Percentiles rank a stretch among this genome's conserved stretches.
Conservation (phyloP, 2,329 filamentous ascomycete genomes). For the Aspergillus pseudonomiae region DNA sequence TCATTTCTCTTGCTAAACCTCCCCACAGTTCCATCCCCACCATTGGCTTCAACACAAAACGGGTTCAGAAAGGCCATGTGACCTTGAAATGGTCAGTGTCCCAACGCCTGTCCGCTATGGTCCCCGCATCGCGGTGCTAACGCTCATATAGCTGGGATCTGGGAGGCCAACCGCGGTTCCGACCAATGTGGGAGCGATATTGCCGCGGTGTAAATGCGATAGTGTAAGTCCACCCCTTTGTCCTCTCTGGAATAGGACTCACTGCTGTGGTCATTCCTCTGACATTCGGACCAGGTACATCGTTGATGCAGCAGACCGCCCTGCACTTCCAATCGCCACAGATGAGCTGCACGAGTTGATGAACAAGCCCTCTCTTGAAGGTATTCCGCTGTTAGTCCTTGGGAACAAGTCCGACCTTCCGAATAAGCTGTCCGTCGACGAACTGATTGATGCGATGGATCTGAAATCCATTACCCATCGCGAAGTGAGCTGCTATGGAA, state of each 20-base stretch:
- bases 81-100: constrained; percentile 81
- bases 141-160: constrained; percentile 75
- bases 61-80: constrained; percentile 95
- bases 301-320: constrained; percentile 88
- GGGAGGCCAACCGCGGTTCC: constrained; percentile 93
- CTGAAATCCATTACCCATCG: constrained; percentile 86
- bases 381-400: constrained; percentile 89
- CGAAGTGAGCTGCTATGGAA: constrained; percentile 97
- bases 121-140: constrained; percentile 20
- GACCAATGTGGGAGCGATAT: constrained; percentile 99
- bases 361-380: constrained; percentile 78
- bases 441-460: constrained; percentile 90
- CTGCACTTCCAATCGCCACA: constrained; percentile 78
- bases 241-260: not conserved
- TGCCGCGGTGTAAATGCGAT: constrained; percentile 97
- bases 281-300: constrained; percentile 67
- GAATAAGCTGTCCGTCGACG: constrained; percentile 89
- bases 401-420: constrained; percentile 97
- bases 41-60: constrained; percentile 99
- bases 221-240: constrained; percentile 59
- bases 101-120: not conserved
- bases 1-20: constrained; percentile 21
- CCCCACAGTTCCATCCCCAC: constrained; percentile 87
- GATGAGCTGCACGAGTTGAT: constrained; percentile 92
- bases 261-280: constrained; percentile 9